phyloP scores from a whole-genome alignment of 495 filamentous ascomycete species.

The Pseudoneurospora amorphoporcata region DNA sequence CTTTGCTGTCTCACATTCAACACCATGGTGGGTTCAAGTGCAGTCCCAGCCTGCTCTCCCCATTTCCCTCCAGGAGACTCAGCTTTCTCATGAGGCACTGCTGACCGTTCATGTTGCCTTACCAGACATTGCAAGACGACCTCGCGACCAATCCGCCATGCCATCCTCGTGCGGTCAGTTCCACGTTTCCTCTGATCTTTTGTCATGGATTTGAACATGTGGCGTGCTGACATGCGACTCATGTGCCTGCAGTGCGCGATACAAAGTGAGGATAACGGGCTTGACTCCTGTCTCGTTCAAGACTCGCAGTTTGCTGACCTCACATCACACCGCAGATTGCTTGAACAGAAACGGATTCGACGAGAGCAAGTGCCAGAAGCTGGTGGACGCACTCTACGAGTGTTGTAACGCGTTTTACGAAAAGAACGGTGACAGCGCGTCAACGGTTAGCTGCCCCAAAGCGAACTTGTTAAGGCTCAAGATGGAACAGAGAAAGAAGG shows the following conservation, averaged over 20 bases:
- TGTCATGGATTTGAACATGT: background rate
- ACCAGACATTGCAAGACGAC: constrained; percentile 50
- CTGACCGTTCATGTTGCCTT: background rate
- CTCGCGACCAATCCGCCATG: constrained; percentile 70
- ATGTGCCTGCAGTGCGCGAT: constrained; percentile 60
- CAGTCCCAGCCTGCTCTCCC: background rate
- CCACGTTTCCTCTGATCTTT: background rate
- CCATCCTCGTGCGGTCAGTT: constrained; percentile 75
- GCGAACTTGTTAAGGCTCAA: constrained; percentile 67
- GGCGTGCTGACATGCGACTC: constrained; percentile 2
- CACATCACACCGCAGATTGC: constrained; percentile 48
- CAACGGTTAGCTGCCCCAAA: constrained; percentile 78
- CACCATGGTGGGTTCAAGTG: constrained; percentile 3
- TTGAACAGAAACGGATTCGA: constrained; percentile 76
- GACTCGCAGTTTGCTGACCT: constrained; percentile 5
- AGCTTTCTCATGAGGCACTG: background rate
- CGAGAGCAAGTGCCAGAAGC: constrained; percentile 68
- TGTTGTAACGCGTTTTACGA: constrained; percentile 89
- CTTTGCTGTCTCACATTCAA: background rate
- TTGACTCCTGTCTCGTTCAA: constrained; percentile 3
- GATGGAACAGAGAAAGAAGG: constrained; percentile 65
- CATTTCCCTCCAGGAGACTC: background rate
- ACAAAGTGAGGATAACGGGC: constrained; percentile 47
- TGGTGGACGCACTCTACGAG: constrained; percentile 88
- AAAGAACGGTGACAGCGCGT: constrained; percentile 64